phyloP scores from a whole-genome alignment of 2,329 filamentous ascomycete genomes.

The Westerdykella ornata region DNA sequence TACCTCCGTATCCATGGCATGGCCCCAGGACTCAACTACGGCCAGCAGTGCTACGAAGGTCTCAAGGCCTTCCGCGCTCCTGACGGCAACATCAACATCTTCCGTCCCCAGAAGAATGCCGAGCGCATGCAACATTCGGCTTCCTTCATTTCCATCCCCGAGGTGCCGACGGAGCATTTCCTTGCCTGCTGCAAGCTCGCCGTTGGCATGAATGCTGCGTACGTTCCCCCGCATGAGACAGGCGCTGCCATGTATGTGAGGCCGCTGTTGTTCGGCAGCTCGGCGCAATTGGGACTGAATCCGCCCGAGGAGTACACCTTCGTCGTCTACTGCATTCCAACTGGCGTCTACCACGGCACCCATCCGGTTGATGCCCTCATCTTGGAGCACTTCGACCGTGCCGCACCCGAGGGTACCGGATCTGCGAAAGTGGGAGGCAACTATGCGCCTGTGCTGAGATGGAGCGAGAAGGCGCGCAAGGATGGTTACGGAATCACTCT shows the following conservation, averaged over 20 bases:
- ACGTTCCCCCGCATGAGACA: conserved; percentile 80
- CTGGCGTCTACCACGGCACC: conserved; percentile 87
- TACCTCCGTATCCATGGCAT: conserved; percentile 89
- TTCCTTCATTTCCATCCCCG: conserved; percentile 74
- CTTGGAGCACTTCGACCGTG: conserved; percentile 86
- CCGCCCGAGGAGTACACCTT: conserved; percentile 92
- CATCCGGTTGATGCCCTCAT: conserved; percentile 83
- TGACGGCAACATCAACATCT: conserved; percentile 68
- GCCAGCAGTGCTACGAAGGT: conserved; percentile 97
- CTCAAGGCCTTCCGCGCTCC: conserved; percentile 89
- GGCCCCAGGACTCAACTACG: conserved; percentile 89
- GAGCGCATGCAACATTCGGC: conserved; percentile 77
- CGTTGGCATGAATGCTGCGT: conserved; percentile 82
- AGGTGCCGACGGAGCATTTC: conserved; percentile 70
- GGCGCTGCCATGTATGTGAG: conserved; percentile 91
- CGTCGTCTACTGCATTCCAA: conserved; percentile 81
- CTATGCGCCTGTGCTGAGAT: conserved; percentile 84
- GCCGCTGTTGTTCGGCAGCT: conserved; percentile 79
- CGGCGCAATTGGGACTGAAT: conserved; percentile 76
- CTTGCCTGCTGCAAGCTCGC: conserved; percentile 69
- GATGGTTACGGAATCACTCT: conserved; percentile 91
- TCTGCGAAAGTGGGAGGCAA: conserved; percentile 94
- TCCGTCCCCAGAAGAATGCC: conserved; percentile 82
- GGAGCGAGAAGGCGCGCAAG: conserved; percentile 71
- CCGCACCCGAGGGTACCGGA: conserved; percentile 85